These are phyloP conservation scores for Micractinium conductrix DNA, from an alignment of 139 green algal species.

Conservation along the genomic window DNA sequence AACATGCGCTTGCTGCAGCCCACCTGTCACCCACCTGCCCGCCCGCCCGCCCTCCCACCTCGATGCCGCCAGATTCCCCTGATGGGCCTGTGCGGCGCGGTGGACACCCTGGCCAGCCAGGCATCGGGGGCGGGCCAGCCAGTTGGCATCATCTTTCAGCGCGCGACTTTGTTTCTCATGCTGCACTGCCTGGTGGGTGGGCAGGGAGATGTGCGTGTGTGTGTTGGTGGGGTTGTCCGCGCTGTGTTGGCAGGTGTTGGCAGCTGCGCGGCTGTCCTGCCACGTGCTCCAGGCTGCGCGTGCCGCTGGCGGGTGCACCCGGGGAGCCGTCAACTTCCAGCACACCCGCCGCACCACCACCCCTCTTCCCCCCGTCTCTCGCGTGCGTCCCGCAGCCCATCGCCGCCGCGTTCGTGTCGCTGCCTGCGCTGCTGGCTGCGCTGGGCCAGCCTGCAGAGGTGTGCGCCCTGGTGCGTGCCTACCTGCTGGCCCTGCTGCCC, in stretches of 20 bases:
- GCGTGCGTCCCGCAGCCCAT: constrained; percentile 40
- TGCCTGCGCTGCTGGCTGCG: constrained; percentile 18
- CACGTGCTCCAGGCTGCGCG: too few relatives aligned
- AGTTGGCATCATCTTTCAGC: constrained; percentile 28
- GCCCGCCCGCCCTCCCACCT: neutral
- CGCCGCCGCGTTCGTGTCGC: constrained; percentile 21
- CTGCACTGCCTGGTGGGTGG: constrained; percentile 24
- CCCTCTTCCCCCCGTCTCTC: constrained; percentile 1
- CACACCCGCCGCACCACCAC: too few relatives aligned
- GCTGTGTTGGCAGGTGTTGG: too few relatives aligned
- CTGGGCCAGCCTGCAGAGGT: constrained; percentile 40
- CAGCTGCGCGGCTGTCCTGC: too few relatives aligned
- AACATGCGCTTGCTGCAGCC: too few relatives aligned
- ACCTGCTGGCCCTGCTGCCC: constrained; percentile 54
- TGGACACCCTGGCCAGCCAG: constrained; percentile 28
- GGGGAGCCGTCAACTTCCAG: constrained; percentile 37
- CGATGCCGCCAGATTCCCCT: neutral
- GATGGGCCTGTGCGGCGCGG: constrained; percentile 14
- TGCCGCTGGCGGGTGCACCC: too few relatives aligned
- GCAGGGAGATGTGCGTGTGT: too few relatives aligned
- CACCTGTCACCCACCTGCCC: too few relatives aligned
- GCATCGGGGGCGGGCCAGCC: constrained; percentile 3
- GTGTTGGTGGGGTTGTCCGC: neutral
- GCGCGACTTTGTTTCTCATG: constrained; percentile 10
- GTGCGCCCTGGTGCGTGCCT: constrained; percentile 36